Evolutionary conservation across 1,139 yeast species (phyloP).

Genomic region (Kodamaea alishanica): DNA sequence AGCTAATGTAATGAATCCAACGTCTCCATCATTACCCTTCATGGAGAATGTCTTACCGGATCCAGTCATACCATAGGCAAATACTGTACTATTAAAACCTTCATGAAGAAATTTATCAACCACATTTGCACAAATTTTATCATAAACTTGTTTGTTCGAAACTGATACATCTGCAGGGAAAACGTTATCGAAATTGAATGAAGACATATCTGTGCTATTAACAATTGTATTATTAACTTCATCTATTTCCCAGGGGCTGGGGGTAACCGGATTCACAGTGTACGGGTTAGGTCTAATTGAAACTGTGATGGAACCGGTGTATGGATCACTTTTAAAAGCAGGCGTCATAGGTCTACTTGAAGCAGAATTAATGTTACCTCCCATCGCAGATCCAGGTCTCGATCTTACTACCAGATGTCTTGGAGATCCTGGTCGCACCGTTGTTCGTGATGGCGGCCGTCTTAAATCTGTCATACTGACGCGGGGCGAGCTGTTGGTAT

Average conservation of each 20-base stretch:
- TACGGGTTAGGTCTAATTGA: conserved; percentile 54
- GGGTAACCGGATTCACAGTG: conserved; percentile 21
- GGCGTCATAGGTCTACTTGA: conserved; percentile 40
- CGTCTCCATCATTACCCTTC: conserved; percentile 68
- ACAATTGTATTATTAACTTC: conserved; percentile 38
- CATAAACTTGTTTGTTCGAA: conserved; percentile 59
- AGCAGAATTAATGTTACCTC: conserved; percentile 11
- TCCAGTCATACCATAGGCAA: conserved; percentile 95
- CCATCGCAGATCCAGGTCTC: conserved; percentile 40
- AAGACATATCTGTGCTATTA: conserved; percentile 48
- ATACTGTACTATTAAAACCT: conserved; percentile 85
- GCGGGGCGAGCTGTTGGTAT: conserved; percentile 8
- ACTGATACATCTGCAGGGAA: conserved; percentile 47
- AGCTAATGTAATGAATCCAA: conserved; percentile 78
- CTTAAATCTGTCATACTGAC: conserved; percentile 14
- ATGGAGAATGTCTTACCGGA: conserved; percentile 92
- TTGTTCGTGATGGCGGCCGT: conserved; percentile 22
- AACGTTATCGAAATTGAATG: conserved; percentile 74
- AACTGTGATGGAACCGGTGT: conserved; percentile 50
- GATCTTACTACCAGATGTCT: conserved; percentile 15
- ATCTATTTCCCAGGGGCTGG: conserved; percentile 45
- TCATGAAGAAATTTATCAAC: conserved; percentile 61
- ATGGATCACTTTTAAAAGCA: conserved; percentile 33
- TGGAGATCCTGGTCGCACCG: conserved; percentile 20
- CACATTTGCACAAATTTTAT: conserved; percentile 55